phyloP scores from a whole-genome alignment of 139 green algal genomes.

The Chlamydomonas incerta region DNA sequence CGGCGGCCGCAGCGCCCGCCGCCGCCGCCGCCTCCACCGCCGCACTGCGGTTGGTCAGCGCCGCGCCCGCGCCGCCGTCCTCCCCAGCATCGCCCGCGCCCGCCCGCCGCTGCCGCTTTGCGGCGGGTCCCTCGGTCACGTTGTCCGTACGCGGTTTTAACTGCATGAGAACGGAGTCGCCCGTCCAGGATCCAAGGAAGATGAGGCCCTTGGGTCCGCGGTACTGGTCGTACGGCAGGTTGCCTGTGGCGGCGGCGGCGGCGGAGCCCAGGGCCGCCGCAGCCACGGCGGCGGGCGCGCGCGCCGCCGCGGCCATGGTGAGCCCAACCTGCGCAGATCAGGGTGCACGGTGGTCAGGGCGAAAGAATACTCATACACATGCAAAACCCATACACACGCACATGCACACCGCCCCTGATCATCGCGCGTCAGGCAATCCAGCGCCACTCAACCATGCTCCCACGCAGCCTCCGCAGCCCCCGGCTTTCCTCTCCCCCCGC shows the following conservation, averaged over 20 bases:
- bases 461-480: no score
- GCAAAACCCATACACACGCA: no score
- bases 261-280: not conserved
- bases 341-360: no score
- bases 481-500: no score
- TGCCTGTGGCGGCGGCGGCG: not conserved
- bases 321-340: not conserved
- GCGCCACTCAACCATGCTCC: no score
- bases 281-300: not conserved
- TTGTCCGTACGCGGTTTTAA: conserved; percentile 34
- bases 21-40: conserved; percentile 16
- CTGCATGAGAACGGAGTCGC: conserved; percentile 88
- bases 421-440: no score
- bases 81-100: not conserved
- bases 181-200: conserved; percentile 86
- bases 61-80: not conserved
- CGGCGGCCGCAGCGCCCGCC: conserved; percentile 18
- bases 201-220: conserved; percentile 65
- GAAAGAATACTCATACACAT: no score
- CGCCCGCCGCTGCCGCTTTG: not conserved
- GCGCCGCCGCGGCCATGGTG: conserved; percentile 28
- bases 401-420: no score
- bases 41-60: conserved; percentile 33
- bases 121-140: not conserved
- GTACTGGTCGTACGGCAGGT: conserved; percentile 37